Evolutionary conservation across 805 yeast genomes (phyloP).

Genomic region (Sporopachydermia lactativora): DNA sequence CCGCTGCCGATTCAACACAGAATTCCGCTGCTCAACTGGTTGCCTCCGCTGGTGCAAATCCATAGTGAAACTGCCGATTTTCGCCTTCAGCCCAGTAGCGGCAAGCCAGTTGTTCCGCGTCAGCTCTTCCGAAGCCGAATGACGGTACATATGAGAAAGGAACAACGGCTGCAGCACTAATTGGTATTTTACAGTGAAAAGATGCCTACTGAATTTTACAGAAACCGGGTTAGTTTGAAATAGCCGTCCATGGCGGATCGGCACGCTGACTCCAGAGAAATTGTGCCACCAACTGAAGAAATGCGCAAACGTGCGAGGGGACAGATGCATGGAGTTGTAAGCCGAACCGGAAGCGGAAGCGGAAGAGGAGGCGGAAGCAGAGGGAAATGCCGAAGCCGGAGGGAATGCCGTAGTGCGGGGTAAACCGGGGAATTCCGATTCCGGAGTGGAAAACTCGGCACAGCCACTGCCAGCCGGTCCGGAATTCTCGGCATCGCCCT

Average conservation of each 20-base stretch:
- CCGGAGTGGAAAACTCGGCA: no score
- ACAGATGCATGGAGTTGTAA: constrained; percentile 63
- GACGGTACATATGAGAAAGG: constrained; percentile 55
- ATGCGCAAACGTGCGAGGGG: constrained; percentile 52
- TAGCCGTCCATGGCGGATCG: constrained; percentile 60
- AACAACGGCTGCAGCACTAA: constrained; percentile 61
- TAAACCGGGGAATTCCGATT: no score
- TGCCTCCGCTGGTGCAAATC: constrained; percentile 52
- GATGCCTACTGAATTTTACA: constrained; percentile 61
- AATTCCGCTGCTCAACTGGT: constrained; percentile 9
- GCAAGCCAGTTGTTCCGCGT: constrained; percentile 22
- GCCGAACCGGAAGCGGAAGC: no score
- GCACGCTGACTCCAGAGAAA: constrained; percentile 70
- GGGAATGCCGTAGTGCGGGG: no score
- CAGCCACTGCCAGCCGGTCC: no score
- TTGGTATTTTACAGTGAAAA: constrained; percentile 67
- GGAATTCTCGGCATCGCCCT: constrained; percentile 10
- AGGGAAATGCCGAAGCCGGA: no score
- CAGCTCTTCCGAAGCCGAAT: constrained; percentile 18
- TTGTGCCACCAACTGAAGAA: constrained; percentile 80
- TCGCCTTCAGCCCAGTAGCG: constrained; percentile 56
- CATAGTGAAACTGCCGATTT: constrained; percentile 37
- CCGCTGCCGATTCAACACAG: constrained; percentile 6
- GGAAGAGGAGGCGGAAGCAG: no score
- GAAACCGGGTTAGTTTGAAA: constrained; percentile 36